Evolutionary conservation across 2,329 filamentous ascomycete genomes (phyloP).

Genomic region (Sporothrix variecibatus): DNA sequence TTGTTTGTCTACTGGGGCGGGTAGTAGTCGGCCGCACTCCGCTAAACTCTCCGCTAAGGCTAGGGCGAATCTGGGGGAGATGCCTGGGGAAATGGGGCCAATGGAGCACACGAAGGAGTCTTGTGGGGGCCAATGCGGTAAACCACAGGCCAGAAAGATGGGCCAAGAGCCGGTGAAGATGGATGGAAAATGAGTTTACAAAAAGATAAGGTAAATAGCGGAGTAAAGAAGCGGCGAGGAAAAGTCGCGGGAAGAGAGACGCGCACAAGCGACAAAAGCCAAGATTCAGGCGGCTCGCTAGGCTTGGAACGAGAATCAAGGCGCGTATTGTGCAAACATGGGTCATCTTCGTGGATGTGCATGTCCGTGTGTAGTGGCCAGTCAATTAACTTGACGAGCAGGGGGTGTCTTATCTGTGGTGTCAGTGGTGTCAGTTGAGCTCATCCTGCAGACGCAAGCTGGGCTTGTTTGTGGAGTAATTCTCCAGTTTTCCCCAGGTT

Average conservation of each 20-base stretch:
- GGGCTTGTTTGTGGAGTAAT: not conserved
- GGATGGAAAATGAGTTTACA: too few relatives aligned
- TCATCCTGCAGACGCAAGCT: not conserved
- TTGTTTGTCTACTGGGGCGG: not conserved
- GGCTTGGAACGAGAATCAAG: not conserved
- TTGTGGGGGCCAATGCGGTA: not conserved
- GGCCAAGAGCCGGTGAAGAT: not conserved
- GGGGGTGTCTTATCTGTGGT: not conserved
- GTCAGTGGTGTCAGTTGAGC: not conserved
- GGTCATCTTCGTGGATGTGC: not conserved
- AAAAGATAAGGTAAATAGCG: too few relatives aligned
- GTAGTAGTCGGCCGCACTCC: not conserved
- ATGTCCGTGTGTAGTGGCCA: not conserved
- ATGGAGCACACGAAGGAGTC: not conserved
- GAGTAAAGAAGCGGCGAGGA: not conserved
- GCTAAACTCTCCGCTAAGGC: not conserved
- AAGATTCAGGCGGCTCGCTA: not conserved
- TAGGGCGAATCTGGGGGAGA: not conserved
- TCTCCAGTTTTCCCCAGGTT: conserved; percentile 8
- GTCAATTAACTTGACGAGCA: not conserved
- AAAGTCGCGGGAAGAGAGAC: not conserved
- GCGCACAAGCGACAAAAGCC: not conserved
- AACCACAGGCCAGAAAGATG: not conserved
- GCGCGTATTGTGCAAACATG: not conserved
- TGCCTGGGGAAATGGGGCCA: not conserved